phyloP scores from a whole-genome alignment of 2,329 filamentous ascomycete genomes.

The Sclerotinia nivalis region DNA sequence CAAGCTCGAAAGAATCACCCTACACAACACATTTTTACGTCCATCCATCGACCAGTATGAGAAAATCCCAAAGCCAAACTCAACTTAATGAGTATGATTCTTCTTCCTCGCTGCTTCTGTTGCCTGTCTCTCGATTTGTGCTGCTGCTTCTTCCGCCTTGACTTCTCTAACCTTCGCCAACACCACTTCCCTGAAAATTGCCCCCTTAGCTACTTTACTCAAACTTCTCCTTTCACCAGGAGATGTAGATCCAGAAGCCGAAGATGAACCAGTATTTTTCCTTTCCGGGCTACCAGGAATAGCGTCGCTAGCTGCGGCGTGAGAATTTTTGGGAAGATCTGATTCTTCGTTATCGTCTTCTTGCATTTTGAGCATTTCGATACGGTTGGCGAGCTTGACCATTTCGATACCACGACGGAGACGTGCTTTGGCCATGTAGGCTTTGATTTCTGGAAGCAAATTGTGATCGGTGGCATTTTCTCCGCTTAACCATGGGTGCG shows the following conservation, averaged over 20 bases:
- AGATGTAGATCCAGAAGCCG: conserved; percentile 23
- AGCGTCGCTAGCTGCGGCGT: conserved; percentile 56
- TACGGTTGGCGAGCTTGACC: conserved; percentile 93
- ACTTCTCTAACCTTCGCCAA: conserved; percentile 90
- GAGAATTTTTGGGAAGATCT: conserved; percentile 55
- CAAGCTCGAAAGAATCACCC: conserved; percentile 15
- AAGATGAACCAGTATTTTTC: conserved; percentile 25
- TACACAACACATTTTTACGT: background rate
- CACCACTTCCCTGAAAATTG: conserved; percentile 93
- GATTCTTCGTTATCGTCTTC: conserved; percentile 84
- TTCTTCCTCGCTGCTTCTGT: conserved; percentile 37
- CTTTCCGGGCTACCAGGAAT: conserved; percentile 30
- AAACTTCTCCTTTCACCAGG: conserved; percentile 46
- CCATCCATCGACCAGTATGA: background rate
- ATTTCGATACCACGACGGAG: conserved; percentile 93
- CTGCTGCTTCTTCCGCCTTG: conserved; percentile 79
- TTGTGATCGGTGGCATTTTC: conserved; percentile 93
- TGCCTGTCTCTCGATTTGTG: conserved; percentile 56
- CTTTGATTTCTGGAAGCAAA: conserved; percentile 93
- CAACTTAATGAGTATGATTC: conserved; percentile 28
- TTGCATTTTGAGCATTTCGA: conserved; percentile 90
- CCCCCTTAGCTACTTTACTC: conserved; percentile 56
- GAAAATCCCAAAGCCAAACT: background rate
- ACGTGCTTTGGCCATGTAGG: conserved; percentile 87
- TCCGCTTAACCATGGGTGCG: conserved; percentile 87